Evolutionary conservation across 257 asterid species (phyloP), one percentile per base, ranked within the genome.

Genomic region (Ilex aquifolium): DNA sequence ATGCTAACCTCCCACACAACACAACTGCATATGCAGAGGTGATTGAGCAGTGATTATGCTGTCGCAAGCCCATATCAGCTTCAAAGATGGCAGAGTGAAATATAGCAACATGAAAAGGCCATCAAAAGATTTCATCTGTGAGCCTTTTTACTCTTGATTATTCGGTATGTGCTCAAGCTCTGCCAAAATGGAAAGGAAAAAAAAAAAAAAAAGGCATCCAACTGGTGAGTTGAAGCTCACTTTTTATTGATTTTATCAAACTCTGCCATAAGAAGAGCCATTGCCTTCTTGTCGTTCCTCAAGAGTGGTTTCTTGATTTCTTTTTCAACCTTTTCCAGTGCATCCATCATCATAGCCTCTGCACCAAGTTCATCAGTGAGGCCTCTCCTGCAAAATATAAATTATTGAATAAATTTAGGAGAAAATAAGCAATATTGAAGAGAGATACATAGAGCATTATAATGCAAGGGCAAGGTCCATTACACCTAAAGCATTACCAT

Each of bases 281-380:
- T 90, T 65, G 95, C 97, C 71, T 93, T 88, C 72, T 88, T 84
- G 75, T 90, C 97, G 67, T 87, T 79, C 76, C 99, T 78, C 92
- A 87, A 1, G 27, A 93, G 96, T 31, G 97, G 96, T 71, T 85
- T 87, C 74, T 85, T 84, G 51, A 90, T 32, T 65, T 90, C 97
- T 64, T 82, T 82, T 88, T 93, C 97, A 61, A 93, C 95, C 62
- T 84, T 93, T 46, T 93, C 90, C 79, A 90, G 72, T 16, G 95
- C 95, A 64, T 70, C 89, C 77, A 85, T 82, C 96, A 84, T 83
- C 97, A 84, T 52, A 65, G 83, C 79, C 80, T 93, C 97, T 56
- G 92, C 95, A 36, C 97, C 96, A 16, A 82, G 81, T 13, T 79
- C 83, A 70, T 93, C 96, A n/a, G 75, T 60, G 64, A 87, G 72